phyloP scores from a whole-genome alignment of 768 basidiomycete species.

The Rhizopogon rudus region DNA sequence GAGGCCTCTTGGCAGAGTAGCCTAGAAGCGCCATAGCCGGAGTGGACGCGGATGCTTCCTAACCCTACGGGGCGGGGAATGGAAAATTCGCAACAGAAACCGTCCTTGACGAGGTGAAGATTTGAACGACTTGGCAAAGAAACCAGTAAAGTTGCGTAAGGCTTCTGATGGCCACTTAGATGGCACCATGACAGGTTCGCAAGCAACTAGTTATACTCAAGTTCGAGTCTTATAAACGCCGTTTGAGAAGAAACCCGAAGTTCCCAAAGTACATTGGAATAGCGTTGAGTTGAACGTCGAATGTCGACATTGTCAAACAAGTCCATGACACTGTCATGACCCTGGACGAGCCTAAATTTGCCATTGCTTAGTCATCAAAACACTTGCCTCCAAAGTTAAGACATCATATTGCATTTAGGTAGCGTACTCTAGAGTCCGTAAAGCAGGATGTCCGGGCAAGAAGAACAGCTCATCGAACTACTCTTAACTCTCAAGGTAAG shows the following conservation, averaged over 20 bases:
- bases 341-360: no score
- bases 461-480: conserved; percentile 71
- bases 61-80: background rate
- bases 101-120: background rate
- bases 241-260: no score
- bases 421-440: background rate
- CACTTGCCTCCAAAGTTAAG: no score
- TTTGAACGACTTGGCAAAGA: background rate
- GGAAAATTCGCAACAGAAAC: background rate
- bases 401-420: no score
- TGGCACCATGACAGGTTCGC: no score
- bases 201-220: no score
- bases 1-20: background rate
- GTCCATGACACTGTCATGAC: no score
- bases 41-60: background rate
- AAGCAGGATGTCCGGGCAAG: conserved; percentile 45
- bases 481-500: conserved; percentile 65
- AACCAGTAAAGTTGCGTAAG: background rate
- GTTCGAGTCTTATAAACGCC: no score
- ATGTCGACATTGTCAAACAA: no score
- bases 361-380: no score
- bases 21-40: background rate
- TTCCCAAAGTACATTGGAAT: no score
- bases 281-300: no score
- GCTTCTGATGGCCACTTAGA: background rate